These are phyloP conservation scores for Boletus edulis DNA, from an alignment of 768 basidiomycete species.

Conservation along the genomic window DNA sequence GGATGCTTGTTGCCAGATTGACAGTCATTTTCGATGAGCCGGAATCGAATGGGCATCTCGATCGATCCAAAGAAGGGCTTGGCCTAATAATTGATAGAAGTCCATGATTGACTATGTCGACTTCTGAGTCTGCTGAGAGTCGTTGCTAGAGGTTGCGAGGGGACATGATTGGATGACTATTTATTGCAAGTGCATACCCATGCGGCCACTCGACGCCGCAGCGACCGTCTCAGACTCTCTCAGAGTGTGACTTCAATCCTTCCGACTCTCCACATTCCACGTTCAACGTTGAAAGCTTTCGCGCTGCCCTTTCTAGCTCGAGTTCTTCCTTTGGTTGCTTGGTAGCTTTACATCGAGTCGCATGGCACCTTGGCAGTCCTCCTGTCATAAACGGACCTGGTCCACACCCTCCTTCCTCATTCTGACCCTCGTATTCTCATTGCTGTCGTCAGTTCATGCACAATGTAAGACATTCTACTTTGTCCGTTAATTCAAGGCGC, in stretches of 20 bases:
- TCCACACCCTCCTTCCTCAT: background rate
- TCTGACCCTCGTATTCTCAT: conserved; percentile 8
- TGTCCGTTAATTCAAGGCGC: background rate
- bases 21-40: no score
- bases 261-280: background rate
- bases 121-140: no score
- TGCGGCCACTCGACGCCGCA: conserved; percentile 8
- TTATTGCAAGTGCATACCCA: conserved; percentile 1
- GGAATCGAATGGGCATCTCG: no score
- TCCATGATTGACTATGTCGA: no score
- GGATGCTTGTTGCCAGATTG: no score
- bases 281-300: no score
- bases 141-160: no score
- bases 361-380: conserved; percentile 5
- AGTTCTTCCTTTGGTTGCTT: background rate
- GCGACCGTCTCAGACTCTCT: background rate
- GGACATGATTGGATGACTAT: no score
- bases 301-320: background rate
- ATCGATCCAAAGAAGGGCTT: background rate
- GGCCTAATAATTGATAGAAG: background rate
- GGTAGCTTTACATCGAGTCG: background rate
- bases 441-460: conserved; percentile 18
- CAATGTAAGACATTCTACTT: conserved; percentile 11
- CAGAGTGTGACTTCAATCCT: no score
- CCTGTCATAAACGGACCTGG: conserved; percentile 3